A percentile compares a stretch with the other conserved stretches of the same genome.
These are phyloP conservation scores for Paracoccidioides brasiliensis DNA, from an alignment of 2,329 filamentous ascomycete genomes.

Conservation along the genomic window DNA sequence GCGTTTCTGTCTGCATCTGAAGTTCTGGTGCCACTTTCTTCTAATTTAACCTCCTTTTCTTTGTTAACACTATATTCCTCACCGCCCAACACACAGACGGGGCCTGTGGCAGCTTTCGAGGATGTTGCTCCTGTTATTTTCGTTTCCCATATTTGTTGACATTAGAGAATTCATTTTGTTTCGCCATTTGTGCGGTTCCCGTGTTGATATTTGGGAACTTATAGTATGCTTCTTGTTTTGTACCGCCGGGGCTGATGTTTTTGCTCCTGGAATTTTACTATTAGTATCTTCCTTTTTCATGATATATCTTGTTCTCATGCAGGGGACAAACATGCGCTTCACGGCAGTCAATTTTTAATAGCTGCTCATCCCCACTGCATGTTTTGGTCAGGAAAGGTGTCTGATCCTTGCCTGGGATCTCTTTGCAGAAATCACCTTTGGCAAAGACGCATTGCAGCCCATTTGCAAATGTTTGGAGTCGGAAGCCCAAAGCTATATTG, in stretches of 20 bases:
- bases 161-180: slow-evolving; percentile 4
- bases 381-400: not conserved
- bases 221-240: not conserved
- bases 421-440: not conserved
- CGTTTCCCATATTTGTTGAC: not conserved
- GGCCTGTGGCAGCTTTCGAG: slow-evolving; percentile 1
- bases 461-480: not conserved
- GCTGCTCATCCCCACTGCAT: not conserved
- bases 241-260: not conserved
- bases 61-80: slow-evolving; percentile 12
- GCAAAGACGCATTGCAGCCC: not conserved
- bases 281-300: not conserved
- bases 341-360: not conserved
- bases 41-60: not conserved
- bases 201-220: not conserved
- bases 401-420: not conserved
- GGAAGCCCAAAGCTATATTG: not conserved
- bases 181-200: slow-evolving; percentile 7
- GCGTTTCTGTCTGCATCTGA: not conserved
- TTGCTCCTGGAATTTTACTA: not conserved
- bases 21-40: not conserved
- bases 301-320: not conserved
- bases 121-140: not conserved
- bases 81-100: slow-evolving; percentile 18
- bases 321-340: not conserved